Evolutionary conservation across 805 yeast genomes (phyloP).

Genomic region (Zygosaccharomyces siamensis): DNA sequence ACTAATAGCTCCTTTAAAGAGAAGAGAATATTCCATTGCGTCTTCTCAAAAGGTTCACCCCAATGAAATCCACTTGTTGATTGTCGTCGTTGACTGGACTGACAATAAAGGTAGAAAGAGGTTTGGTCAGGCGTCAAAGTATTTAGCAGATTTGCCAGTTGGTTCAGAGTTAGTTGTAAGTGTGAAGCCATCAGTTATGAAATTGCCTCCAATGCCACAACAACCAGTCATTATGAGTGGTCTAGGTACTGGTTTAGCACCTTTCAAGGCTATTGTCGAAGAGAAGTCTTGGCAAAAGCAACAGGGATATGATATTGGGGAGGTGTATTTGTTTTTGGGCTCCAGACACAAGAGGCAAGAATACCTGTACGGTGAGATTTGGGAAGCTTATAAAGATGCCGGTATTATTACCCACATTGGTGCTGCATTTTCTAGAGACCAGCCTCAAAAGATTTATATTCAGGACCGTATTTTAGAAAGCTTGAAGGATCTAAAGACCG

Average conservation of each 20-base stretch:
- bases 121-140: constrained; percentile 93
- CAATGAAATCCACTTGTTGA: constrained; percentile 81
- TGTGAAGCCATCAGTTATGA: constrained; percentile 96
- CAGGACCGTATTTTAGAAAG: constrained; percentile 88
- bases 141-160: constrained; percentile 66
- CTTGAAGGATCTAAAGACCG: constrained; percentile 65
- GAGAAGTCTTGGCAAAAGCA: constrained; percentile 90
- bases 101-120: constrained; percentile 81
- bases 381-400: constrained; percentile 94
- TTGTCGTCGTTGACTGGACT: constrained; percentile 95
- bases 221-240: constrained; percentile 97
- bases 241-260: constrained; percentile 95
- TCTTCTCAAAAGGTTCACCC: constrained; percentile 92
- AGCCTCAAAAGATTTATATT: constrained; percentile 87
- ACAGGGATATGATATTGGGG: constrained; percentile 87
- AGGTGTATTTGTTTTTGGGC: constrained; percentile 80
- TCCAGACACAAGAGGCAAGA: constrained; percentile 95
- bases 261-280: constrained; percentile 95
- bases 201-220: constrained; percentile 78
- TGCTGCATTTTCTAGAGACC: constrained; percentile 98
- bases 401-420: constrained; percentile 92
- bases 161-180: constrained; percentile 89
- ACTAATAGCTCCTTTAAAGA: constrained; percentile 79
- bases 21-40: constrained; percentile 97
- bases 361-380: constrained; percentile 90